Base-by-base conservation (phyloP, 495 filamentous ascomycete genomes). In the Pyronema omphalodes region DNA sequence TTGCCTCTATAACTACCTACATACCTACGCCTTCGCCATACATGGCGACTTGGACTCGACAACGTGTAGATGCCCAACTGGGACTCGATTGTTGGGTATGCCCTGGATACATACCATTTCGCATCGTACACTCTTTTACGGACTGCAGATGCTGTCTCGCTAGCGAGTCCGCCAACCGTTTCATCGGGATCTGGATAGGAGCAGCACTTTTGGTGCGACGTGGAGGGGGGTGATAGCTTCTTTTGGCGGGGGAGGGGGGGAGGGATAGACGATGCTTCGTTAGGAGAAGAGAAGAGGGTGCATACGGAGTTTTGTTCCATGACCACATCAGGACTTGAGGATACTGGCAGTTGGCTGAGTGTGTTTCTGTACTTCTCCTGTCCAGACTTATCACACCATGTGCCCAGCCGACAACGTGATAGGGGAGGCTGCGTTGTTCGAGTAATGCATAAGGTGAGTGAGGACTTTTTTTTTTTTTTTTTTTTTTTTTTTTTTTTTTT, bases 91-190 rank as follows among this genome's bases (percentile, higher is more conserved):
- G 61, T 55, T 61, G 59, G 59, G 44, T 51, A 46, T 54, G 58
- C 58, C 52, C 51, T 61, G 58, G 58, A 61, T 61, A 58, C 54
- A 61, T 61, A 58, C 54, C 53, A 53, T 61, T 52, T 36, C 8
- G 11, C 7, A 39, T 23, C 39, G 47, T 50, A n/a, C 50, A 12
- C 39, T 17, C 15, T 41, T 41, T 41, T 12, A 17, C 11, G 39
- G 39, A 41, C 39, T 41, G 39, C 39, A 41, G 39, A 17, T 41
- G 39, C 39, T 41, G 39, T 29, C 39, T 41, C 39, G 39, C 39
- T 41, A 41, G 11, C 39, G 39, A 41, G 39, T 55, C 60, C 60
- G 60, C 60, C 60, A 62, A 62, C 60, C 60, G 59, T 63, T 62
- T 62, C 60, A 62, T 62, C 59, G 60, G 60, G 53, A 62, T 43